phyloP scores from a whole-genome alignment of 164 flowering plant genomes.

The Annona cherimola region DNA sequence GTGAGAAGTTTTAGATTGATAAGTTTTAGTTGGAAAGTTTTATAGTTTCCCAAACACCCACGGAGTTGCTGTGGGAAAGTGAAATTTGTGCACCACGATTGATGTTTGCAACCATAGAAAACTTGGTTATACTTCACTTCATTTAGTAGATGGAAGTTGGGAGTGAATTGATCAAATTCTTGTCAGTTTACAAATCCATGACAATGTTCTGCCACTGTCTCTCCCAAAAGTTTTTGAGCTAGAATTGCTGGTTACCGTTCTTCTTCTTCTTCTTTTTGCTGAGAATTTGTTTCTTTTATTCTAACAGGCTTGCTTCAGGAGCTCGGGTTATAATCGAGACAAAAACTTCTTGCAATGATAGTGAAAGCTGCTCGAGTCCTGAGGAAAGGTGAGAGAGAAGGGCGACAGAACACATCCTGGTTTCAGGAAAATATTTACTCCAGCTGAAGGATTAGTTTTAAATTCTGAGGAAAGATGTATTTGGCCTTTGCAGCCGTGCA shows the following conservation, averaged over 20 bases:
- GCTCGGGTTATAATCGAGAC: constrained; percentile 95
- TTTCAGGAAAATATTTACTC: background rate
- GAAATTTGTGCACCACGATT: background rate
- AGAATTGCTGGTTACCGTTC: background rate
- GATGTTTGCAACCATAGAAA: background rate
- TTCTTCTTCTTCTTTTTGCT: constrained; percentile 8
- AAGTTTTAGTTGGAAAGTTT: background rate
- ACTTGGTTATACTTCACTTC: background rate
- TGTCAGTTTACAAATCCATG: background rate
- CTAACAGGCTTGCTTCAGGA: constrained; percentile 95
- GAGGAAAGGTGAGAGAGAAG: background rate
- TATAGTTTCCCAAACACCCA: background rate
- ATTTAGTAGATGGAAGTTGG: background rate
- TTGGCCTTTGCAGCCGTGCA: background rate
- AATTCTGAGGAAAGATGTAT: background rate
- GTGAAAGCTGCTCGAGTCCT: constrained; percentile 14
- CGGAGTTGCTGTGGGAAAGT: background rate
- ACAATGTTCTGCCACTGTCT: background rate
- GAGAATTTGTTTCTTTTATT: constrained; percentile 18
- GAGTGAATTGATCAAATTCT: background rate
- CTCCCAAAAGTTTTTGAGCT: background rate
- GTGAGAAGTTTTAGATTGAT: too few species aligned
- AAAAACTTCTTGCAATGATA: constrained; percentile 29
- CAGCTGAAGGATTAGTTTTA: background rate
- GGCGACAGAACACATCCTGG: background rate